Evolutionary conservation across 495 filamentous ascomycete genomes (phyloP), one percentile per base, ranked within the genome.

Genomic region (Lepidopterella palustris): DNA sequence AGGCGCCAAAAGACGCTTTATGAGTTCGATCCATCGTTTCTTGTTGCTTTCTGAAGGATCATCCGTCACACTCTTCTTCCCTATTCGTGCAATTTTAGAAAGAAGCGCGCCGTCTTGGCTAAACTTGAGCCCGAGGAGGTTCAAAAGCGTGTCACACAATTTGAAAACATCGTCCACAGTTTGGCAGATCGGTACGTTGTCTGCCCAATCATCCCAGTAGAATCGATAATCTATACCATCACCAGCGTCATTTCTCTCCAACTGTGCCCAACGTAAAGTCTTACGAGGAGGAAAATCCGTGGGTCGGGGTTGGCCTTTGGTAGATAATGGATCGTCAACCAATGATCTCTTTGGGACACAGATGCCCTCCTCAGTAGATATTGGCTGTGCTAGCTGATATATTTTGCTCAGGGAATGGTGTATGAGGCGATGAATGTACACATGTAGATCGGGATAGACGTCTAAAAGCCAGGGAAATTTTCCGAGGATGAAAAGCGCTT

Each of bases 141-240:
- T 92, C 21, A 96, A 76, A 25, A 99, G 78, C 0, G 92, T 90
- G 45, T 84, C 83, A 73, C 89, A 95, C 10, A 99, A 82, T 2
- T 83, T 81, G 66, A 97, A 93, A 2, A 99, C 78, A 67, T 99
- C 93, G 63, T 96, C 90, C 5, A 95, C 82, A 3, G 77, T 86
- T 68, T 95, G 91, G 67, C 93, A 97, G 9, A 95, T 74, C 1
- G 95, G 95, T 27, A 97, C 78, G 61, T 90, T 92, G 61, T 97
- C 92, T 9, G 87, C 79, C 95, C 95, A 99, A 55, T 97, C 92
- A 58, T 97, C 92, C 85, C 90, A 96, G 73, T 97, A 99, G 70
- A 95, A 97, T 25, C 87, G 81, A 68, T 95, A 96, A 49, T 84
- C 82, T 4, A 78, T 80, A 5, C 84, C 86, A 66, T 91, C 88